These are phyloP conservation scores for Carex pumila DNA, from an alignment of 176 grass and related monocot species.

Conservation along the genomic window DNA sequence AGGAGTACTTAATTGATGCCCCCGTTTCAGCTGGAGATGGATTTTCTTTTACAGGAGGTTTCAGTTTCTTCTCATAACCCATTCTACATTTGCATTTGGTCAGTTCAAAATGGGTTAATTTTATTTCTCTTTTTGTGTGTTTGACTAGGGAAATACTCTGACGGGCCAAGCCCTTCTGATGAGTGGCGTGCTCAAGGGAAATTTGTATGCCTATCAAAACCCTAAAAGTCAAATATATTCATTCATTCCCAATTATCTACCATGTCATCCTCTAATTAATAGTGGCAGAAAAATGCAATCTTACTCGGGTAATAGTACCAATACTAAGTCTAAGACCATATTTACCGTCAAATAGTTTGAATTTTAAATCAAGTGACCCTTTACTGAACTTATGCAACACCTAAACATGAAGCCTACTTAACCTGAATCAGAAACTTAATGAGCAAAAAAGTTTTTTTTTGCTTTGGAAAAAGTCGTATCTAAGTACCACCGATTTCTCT, in stretches of 20 bases:
- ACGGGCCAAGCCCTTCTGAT: slow-evolving; percentile 59
- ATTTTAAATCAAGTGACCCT: not conserved
- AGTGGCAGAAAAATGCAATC: not conserved
- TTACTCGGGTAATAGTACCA: not conserved
- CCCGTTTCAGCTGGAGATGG: slow-evolving; percentile 73
- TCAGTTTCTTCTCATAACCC: not conserved
- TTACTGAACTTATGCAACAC: not conserved
- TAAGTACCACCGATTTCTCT: too few relatives aligned
- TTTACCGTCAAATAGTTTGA: not conserved
- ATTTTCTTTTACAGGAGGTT: slow-evolving; percentile 87
- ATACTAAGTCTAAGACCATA: not conserved
- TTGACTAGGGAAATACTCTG: slow-evolving; percentile 70
- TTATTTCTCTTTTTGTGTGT: not conserved
- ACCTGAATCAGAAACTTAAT: not conserved
- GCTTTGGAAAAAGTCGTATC: too few relatives aligned
- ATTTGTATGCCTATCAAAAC: slow-evolving; percentile 38
- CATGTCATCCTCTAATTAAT: not conserved
- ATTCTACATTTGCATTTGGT: not conserved
- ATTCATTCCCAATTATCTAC: not conserved
- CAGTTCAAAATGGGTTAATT: not conserved
- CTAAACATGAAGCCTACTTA: not conserved
- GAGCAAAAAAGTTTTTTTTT: not conserved
- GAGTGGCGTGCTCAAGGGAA: slow-evolving; percentile 84
- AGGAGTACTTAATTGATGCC: slow-evolving; percentile 75
- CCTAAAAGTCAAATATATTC: not conserved